Conservation (phyloP, 441 rosid species). For the Flueggea neowawraea region DNA sequence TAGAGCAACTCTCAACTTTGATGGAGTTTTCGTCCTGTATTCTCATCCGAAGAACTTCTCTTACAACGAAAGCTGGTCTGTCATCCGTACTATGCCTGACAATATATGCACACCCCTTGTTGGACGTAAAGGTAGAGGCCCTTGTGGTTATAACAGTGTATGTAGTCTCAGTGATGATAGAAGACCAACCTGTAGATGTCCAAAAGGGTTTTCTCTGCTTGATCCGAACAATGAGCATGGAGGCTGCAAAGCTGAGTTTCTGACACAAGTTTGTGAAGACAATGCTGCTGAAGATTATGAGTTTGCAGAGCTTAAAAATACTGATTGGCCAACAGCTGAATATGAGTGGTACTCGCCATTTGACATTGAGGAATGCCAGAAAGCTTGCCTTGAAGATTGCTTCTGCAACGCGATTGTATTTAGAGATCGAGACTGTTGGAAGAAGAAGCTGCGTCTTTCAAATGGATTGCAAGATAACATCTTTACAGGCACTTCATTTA, state of each 20-base stretch:
- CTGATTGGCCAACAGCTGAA: slow-evolving; percentile 36
- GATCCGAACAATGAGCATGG: slow-evolving; percentile 25
- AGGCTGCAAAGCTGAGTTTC: slow-evolving; percentile 18
- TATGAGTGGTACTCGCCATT: slow-evolving; percentile 26
- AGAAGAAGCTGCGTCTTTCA: slow-evolving; percentile 37
- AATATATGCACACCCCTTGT: slow-evolving; percentile 18
- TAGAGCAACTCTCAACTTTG: slow-evolving; percentile 31
- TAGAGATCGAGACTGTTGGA: slow-evolving; percentile 32
- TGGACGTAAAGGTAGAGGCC: slow-evolving; percentile 10
- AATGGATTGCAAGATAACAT: slow-evolving; percentile 16
- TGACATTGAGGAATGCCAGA: slow-evolving; percentile 22
- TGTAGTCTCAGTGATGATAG: slow-evolving; percentile 15
- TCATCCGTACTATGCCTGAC: slow-evolving; percentile 20
- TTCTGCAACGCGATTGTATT: slow-evolving; percentile 37
- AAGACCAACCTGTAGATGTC: slow-evolving; percentile 36
- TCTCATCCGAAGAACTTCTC: slow-evolving; percentile 19
- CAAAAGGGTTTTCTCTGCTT: slow-evolving; percentile 20
- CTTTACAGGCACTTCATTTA: slow-evolving; percentile 5
- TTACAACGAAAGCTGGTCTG: slow-evolving; percentile 19
- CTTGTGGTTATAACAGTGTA: slow-evolving; percentile 38
- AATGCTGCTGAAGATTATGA: slow-evolving; percentile 20
- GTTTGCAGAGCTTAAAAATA: slow-evolving; percentile 11
- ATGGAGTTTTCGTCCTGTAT: slow-evolving; percentile 35
- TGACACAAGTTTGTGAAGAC: slow-evolving; percentile 9
- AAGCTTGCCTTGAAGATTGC: slow-evolving; percentile 39